These are phyloP conservation scores for Gigaspora rosea DNA, from an alignment of 192 early-diverging fungal genomes.

Conservation along the genomic window DNA sequence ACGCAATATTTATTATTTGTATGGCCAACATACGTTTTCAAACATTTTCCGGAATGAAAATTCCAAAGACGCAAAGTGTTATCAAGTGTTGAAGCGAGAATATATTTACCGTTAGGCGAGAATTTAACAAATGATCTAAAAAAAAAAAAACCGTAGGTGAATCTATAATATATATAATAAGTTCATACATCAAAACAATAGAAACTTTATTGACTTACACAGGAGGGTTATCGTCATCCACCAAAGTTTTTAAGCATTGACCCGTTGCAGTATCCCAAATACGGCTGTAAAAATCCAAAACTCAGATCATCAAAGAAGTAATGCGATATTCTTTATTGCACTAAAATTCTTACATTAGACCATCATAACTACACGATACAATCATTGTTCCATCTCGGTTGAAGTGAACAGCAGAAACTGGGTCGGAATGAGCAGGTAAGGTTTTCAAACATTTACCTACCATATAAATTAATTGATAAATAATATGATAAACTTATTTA, in stretches of 20 bases:
- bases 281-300: constrained; percentile 57
- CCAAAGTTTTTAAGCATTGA: constrained; percentile 94
- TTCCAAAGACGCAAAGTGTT: constrained; percentile 94
- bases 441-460: constrained; percentile 87
- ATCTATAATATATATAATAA: constrained; percentile 9
- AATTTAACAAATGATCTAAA: constrained; percentile 91
- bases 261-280: constrained; percentile 99
- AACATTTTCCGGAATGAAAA: constrained; percentile 89
- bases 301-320: neutral
- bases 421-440: constrained; percentile 94
- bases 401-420: constrained; percentile 93
- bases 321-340: constrained; percentile 5
- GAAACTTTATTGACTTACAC: constrained; percentile 60
- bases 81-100: constrained; percentile 92
- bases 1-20: constrained; percentile 90
- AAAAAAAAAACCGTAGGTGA: neutral
- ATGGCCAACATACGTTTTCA: constrained; percentile 95
- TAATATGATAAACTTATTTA: too few species aligned
- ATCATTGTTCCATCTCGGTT: constrained; percentile 97
- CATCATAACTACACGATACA: constrained; percentile 92
- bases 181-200: neutral
- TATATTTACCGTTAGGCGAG: constrained; percentile 98
- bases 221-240: constrained; percentile 93
- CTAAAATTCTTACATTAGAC: constrained; percentile 72
- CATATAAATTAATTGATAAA: neutral